phyloP scores from a whole-genome alignment of 805 yeast genomes.

The Maudiozyma pseudohumilis region DNA sequence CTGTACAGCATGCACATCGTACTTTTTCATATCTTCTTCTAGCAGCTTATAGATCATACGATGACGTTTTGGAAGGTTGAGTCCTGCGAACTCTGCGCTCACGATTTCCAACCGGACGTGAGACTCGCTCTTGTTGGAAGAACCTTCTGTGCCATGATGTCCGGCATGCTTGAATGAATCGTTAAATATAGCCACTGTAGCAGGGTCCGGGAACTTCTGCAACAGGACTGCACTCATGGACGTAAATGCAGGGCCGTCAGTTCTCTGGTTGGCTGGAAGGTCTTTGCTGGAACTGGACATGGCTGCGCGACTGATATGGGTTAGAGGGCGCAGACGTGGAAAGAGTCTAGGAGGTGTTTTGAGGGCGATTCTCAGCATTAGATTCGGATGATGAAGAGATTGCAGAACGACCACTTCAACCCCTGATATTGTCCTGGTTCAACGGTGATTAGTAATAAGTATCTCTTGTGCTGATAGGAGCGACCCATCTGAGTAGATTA shows the following conservation, averaged over 20 bases:
- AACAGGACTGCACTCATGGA: constrained; percentile 2
- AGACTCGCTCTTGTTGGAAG: constrained; percentile 62
- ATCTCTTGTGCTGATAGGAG: too few species aligned
- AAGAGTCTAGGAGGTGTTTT: too few species aligned
- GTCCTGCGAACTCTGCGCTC: constrained; percentile 56
- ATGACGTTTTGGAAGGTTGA: constrained; percentile 65
- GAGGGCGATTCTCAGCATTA: too few species aligned
- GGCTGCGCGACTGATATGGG: too few species aligned
- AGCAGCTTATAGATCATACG: constrained; percentile 59
- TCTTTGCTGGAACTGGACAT: background rate
- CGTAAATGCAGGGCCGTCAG: constrained; percentile 8
- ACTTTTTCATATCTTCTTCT: constrained; percentile 55
- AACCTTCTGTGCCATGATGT: constrained; percentile 73
- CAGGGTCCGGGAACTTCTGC: constrained; percentile 4
- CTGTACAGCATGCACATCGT: constrained; percentile 83
- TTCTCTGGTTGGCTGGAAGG: constrained; percentile 5
- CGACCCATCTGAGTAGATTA: too few species aligned
- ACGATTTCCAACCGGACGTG: constrained; percentile 73
- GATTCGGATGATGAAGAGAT: too few species aligned
- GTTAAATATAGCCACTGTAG: constrained; percentile 45
- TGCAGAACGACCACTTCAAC: too few species aligned
- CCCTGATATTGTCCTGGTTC: too few species aligned
- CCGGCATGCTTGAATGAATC: constrained; percentile 85
- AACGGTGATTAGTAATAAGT: too few species aligned
- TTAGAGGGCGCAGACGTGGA: too few species aligned